phyloP scores from a whole-genome alignment of 2,329 filamentous ascomycete genomes.

The Ceratocystis alfenasii region DNA sequence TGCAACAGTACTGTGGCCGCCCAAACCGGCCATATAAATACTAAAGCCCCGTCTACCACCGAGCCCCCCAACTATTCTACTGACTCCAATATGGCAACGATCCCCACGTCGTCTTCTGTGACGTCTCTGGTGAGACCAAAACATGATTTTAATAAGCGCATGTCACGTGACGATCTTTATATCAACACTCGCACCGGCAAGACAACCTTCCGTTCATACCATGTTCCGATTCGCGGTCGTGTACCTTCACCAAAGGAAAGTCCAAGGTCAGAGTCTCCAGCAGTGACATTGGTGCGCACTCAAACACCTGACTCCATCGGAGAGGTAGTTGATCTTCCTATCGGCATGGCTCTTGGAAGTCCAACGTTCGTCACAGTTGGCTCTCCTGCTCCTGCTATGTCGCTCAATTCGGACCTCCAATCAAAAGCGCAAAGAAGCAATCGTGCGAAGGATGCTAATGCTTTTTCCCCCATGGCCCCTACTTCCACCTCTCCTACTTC shows the following conservation, averaged over 20 bases:
- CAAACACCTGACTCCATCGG: constrained; percentile 35
- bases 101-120: constrained; percentile 18
- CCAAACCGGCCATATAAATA: not conserved
- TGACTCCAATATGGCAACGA: constrained; percentile 15
- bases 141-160: constrained; percentile 29
- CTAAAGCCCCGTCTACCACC: not conserved
- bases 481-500: not conserved
- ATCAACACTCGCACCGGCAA: constrained; percentile 27
- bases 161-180: constrained; percentile 36
- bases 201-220: constrained; percentile 32
- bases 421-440: not conserved
- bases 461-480: not conserved
- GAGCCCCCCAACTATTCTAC: constrained; percentile 10
- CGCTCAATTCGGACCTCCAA: not conserved
- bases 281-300: constrained; percentile 31
- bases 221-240: constrained; percentile 33
- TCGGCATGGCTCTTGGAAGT: constrained; percentile 65
- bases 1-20: constrained; percentile 6
- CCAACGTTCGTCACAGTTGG: constrained; percentile 31
- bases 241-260: constrained; percentile 36
- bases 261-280: constrained; percentile 29
- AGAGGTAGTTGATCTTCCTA: constrained; percentile 33
- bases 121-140: constrained; percentile 17
- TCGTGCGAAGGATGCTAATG: not conserved
- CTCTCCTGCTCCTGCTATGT: not conserved